phyloP scores from a whole-genome alignment of 2,329 filamentous ascomycete genomes.

The Scedosporium apiospermum region DNA sequence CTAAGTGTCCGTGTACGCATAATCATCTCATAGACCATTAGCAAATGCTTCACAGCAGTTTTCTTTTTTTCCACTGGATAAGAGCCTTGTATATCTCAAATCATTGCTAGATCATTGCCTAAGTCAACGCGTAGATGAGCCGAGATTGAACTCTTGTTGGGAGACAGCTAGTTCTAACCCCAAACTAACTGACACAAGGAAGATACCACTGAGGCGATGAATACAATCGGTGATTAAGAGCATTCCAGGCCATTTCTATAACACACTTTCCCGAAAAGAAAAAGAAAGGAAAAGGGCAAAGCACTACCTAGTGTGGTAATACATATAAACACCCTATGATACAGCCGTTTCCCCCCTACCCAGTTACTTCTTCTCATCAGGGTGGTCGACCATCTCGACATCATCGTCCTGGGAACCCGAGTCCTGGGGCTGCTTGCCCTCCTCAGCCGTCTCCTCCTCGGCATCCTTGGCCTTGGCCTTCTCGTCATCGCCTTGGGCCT shows the following conservation, averaged over 20 bases:
- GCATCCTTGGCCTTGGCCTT: constrained; percentile 1
- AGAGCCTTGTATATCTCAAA: no score
- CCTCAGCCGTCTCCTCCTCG: background rate
- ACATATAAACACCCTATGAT: background rate
- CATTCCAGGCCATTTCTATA: background rate
- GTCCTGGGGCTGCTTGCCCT: background rate
- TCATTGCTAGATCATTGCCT: no score
- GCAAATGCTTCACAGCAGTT: background rate
- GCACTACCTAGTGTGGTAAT: constrained; percentile 8
- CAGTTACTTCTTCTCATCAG: constrained; percentile 4
- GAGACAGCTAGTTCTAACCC: no score
- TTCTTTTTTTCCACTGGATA: no score
- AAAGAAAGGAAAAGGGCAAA: background rate
- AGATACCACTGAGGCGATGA: no score
- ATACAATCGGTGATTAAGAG: background rate
- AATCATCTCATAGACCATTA: background rate
- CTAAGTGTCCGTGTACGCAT: background rate
- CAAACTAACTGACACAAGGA: no score
- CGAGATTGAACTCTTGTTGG: no score
- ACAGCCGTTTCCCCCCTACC: background rate
- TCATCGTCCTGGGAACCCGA: background rate
- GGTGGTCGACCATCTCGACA: constrained; percentile 3
- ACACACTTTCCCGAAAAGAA: constrained; percentile 3
- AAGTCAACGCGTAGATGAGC: no score
- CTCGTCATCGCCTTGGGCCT: background rate